These are phyloP conservation scores for Patellifolia procumbens DNA, from an alignment of 179 eudicot genomes.

Conservation along the genomic window DNA sequence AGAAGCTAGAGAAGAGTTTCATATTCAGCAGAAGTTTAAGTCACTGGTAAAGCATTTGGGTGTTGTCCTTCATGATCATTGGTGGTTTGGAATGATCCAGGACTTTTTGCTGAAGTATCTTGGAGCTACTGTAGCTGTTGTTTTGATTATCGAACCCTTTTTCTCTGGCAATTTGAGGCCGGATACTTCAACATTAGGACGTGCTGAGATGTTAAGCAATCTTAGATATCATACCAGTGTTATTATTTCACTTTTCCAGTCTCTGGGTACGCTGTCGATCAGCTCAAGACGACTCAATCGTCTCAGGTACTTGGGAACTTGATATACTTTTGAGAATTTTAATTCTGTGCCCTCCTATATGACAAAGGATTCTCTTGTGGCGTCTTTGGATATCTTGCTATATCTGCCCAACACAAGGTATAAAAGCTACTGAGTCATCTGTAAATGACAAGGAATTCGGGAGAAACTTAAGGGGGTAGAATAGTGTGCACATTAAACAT, in stretches of 20 bases:
- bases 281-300: constrained; percentile 97
- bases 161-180: constrained; percentile 91
- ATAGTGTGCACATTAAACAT: neutral
- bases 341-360: neutral
- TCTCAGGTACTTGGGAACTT: constrained; percentile 60
- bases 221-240: constrained; percentile 98
- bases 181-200: constrained; percentile 88
- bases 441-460: neutral
- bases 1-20: constrained; percentile 85
- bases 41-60: constrained; percentile 79
- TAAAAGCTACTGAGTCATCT: neutral
- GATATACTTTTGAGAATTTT: neutral
- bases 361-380: neutral
- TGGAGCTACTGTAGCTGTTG: constrained; percentile 97
- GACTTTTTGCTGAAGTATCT: constrained; percentile 95
- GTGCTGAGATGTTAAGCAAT: constrained; percentile 99
- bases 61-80: constrained; percentile 84
- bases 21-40: constrained; percentile 85
- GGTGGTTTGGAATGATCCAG: constrained; percentile 99
- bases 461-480: neutral
- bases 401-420: too few species aligned
- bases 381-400: too few species aligned
- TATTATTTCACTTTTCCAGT: constrained; percentile 88
- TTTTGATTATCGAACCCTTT: constrained; percentile 94
- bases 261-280: constrained; percentile 89